A percentile compares a stretch with the other conserved stretches of the same genome.
These are phyloP conservation scores for Corchorus capsularis DNA, from an alignment of 345 rosid genomes.

Conservation along the genomic window DNA sequence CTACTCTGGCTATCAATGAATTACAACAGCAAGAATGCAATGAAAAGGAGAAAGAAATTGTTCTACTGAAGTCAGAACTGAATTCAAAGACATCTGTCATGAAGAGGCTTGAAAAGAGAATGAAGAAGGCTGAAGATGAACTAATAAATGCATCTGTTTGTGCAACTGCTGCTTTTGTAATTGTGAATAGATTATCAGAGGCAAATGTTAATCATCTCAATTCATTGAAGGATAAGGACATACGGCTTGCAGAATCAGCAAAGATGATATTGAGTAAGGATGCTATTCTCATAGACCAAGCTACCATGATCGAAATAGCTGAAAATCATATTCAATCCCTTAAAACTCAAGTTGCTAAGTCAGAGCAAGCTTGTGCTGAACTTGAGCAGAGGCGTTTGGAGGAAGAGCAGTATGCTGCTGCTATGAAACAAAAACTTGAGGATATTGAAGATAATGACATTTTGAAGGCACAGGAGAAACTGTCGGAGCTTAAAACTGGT, in stretches of 20 bases:
- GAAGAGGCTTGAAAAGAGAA: conserved; percentile 52
- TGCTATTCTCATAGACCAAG: conserved; percentile 41
- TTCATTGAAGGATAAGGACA: conserved; percentile 53
- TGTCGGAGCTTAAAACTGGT: conserved; percentile 62
- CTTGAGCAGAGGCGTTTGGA: conserved; percentile 48
- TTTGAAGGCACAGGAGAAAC: conserved; percentile 53
- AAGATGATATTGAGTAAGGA: conserved; percentile 46
- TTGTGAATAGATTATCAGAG: conserved; percentile 73
- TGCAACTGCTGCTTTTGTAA: conserved; percentile 79
- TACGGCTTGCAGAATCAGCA: conserved; percentile 44
- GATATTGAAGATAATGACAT: conserved; percentile 59
- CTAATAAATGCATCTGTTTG: conserved; percentile 52
- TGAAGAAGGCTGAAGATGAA: conserved; percentile 53
- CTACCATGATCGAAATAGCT: conserved; percentile 36
- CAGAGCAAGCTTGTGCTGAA: conserved; percentile 46
- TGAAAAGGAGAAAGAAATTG: conserved; percentile 69
- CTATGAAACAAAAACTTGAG: conserved; percentile 55
- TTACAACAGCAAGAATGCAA: conserved; percentile 79
- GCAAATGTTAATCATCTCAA: conserved; percentile 36
- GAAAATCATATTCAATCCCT: conserved; percentile 47
- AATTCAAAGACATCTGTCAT: conserved; percentile 44
- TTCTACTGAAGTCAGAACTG: conserved; percentile 57
- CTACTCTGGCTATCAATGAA: conserved; percentile 79
- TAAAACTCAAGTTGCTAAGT: conserved; percentile 43
- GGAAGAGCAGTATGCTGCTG: conserved; percentile 49